These are phyloP conservation scores for Talaromyces sp. DNA, from an alignment of 2,329 filamentous ascomycete species.

Conservation along the genomic window DNA sequence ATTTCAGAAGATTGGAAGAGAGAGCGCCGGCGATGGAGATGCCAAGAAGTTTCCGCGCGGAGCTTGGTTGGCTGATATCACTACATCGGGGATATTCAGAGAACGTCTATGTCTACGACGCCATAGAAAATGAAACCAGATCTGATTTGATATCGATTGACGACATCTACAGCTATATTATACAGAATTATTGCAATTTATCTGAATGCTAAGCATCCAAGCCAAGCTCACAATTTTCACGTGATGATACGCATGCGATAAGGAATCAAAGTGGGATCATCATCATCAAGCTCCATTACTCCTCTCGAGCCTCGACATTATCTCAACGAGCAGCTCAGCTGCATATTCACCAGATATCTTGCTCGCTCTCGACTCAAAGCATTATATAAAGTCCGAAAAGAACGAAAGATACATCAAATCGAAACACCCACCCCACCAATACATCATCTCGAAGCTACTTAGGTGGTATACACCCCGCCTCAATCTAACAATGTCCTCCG, in stretches of 20 bases:
- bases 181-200: background rate
- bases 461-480: background rate
- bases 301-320: background rate
- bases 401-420: background rate
- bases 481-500: conserved; percentile 47
- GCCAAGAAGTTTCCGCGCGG: conserved; percentile 10
- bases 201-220: background rate
- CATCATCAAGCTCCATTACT: background rate
- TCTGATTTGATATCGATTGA: background rate
- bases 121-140: background rate
- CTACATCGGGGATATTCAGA: background rate
- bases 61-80: conserved; percentile 6
- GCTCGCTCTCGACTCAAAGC: background rate
- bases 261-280: background rate
- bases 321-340: background rate
- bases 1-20: conserved; percentile 5
- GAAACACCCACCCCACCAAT: background rate
- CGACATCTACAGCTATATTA: background rate
- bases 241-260: conserved; percentile 17
- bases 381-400: background rate
- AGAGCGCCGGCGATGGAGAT: background rate
- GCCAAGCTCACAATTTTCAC: conserved; percentile 1
- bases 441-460: background rate
- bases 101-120: background rate
- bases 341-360: background rate